Evolutionary conservation across 1,139 yeast genomes (phyloP).

Genomic region (Candida sp.): DNA sequence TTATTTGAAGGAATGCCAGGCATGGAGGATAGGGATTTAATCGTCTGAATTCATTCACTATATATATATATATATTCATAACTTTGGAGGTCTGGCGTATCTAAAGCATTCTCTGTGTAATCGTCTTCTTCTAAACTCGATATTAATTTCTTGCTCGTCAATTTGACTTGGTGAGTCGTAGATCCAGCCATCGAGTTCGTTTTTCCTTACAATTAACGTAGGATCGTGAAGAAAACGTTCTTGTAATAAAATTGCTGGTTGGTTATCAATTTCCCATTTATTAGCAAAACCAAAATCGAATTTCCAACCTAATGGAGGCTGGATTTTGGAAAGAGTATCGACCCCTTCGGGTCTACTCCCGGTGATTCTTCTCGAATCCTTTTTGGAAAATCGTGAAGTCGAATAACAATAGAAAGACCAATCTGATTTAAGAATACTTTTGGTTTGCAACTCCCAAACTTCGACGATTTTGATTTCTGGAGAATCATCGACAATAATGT

Average conservation of each 20-base stretch:
- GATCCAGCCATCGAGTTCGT: constrained; percentile 45
- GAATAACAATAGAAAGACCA: constrained; percentile 49
- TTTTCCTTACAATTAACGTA: constrained; percentile 20
- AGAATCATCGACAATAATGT: constrained; percentile 64
- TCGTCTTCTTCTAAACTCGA: constrained; percentile 54
- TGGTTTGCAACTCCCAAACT: constrained; percentile 70
- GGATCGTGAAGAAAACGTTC: constrained; percentile 36
- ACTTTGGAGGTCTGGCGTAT: constrained; percentile 38
- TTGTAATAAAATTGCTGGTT: constrained; percentile 51
- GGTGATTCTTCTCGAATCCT: constrained; percentile 49
- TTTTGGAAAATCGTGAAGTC: constrained; percentile 46
- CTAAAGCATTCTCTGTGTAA: constrained; percentile 48
- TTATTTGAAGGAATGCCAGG: constrained; percentile 58
- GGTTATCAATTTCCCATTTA: constrained; percentile 65
- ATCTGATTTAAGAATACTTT: constrained; percentile 54
- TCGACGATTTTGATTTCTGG: constrained; percentile 65
- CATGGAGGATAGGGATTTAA: constrained; percentile 11
- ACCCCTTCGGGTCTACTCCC: constrained; percentile 69
- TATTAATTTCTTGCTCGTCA: constrained; percentile 21
- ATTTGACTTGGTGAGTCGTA: constrained; percentile 29
- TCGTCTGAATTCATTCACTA: background rate
- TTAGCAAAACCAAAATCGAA: constrained; percentile 53
- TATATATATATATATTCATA: background rate
- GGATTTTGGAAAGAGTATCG: constrained; percentile 48
- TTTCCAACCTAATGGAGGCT: constrained; percentile 74